Percentiles rank a stretch among this genome's conserved stretches.
Evolutionary conservation across 2,329 filamentous ascomycete species (phyloP).

Genomic region (Aspergillus pseudoviridinutans): DNA sequence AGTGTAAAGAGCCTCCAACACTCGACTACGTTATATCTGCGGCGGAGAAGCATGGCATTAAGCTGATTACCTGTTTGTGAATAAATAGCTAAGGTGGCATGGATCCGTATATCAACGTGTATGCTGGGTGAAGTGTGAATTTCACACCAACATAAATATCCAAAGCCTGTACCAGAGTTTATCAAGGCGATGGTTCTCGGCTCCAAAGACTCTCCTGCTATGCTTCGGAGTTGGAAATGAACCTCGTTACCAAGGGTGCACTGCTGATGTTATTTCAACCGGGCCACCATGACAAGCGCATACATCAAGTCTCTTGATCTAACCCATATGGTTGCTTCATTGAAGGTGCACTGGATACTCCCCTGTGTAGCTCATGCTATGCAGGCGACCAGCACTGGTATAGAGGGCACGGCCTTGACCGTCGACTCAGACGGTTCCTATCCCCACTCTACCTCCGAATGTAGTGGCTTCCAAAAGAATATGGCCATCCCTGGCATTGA

Average conservation of each 20-base stretch:
- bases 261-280: conserved; percentile 55
- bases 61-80: conserved; percentile 56
- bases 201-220: conserved; percentile 55
- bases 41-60: conserved; percentile 57
- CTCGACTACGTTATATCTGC: conserved; percentile 61
- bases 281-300: conserved; percentile 53
- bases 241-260: conserved; percentile 59
- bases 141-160: conserved; percentile 52
- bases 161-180: conserved; percentile 60
- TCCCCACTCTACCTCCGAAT: conserved; percentile 49
- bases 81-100: conserved; percentile 66
- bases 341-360: conserved; percentile 13
- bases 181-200: conserved; percentile 56
- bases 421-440: conserved; percentile 47
- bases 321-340: conserved; percentile 56
- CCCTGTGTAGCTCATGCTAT: too few species aligned
- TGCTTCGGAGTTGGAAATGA: conserved; percentile 69
- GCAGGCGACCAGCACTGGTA: neutral
- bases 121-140: conserved; percentile 50
- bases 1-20: conserved; percentile 58
- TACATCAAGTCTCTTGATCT: conserved; percentile 61
- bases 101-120: conserved; percentile 53
- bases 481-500: conserved; percentile 51
- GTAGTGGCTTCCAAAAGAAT: conserved; percentile 50
- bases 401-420: conserved; percentile 52